Evolutionary conservation across 768 basidiomycete genomes (phyloP).

Genomic region (Xerocomus potaroensis): DNA sequence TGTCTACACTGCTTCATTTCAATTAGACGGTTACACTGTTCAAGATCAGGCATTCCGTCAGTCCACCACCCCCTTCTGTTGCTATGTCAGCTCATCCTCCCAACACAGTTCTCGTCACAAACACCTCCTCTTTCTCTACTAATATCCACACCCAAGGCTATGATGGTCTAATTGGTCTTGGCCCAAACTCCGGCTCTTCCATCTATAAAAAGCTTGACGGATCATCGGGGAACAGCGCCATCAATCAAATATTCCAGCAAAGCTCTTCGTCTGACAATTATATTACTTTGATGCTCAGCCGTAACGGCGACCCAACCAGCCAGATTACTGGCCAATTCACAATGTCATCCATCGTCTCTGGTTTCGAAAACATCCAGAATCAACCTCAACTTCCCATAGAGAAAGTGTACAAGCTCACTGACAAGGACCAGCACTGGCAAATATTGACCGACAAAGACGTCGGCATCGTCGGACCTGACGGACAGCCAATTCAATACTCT

Average conservation of each 20-base stretch:
- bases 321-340: constrained; percentile 62
- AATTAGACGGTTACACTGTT: constrained; percentile 55
- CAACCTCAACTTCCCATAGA: constrained; percentile 67
- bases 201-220: constrained; percentile 53
- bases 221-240: constrained; percentile 49
- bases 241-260: constrained; percentile 63
- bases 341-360: constrained; percentile 58
- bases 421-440: constrained; percentile 81
- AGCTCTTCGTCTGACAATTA: constrained; percentile 54
- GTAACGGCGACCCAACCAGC: constrained; percentile 47
- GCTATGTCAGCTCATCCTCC: neutral
- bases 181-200: constrained; percentile 69
- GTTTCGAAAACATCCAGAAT: constrained; percentile 54
- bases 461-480: constrained; percentile 77
- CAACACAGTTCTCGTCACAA: constrained; percentile 53
- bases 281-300: constrained; percentile 64
- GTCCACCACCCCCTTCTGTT: constrained; percentile 21
- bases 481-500: constrained; percentile 50
- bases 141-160: constrained; percentile 59
- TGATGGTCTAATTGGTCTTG: constrained; percentile 71
- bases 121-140: constrained; percentile 60
- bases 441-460: constrained; percentile 57
- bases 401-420: constrained; percentile 54
- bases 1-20: constrained; percentile 47
- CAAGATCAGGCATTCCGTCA: constrained; percentile 63